phyloP scores from a whole-genome alignment of 768 basidiomycete genomes.

The Mycena sanguinolenta region DNA sequence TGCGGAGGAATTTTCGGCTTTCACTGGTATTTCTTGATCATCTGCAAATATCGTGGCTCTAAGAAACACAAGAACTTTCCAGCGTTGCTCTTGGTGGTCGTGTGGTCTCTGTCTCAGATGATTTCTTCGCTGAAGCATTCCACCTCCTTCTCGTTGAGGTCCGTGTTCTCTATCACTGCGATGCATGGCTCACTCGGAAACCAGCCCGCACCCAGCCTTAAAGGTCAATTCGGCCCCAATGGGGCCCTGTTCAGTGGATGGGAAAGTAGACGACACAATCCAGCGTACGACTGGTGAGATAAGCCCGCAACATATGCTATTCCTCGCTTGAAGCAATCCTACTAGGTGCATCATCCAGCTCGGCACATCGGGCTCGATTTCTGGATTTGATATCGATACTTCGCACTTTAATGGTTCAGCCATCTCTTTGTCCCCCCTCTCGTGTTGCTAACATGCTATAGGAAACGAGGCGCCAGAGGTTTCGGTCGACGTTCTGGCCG shows the following conservation, averaged over 20 bases:
- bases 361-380: constrained; percentile 79
- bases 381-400: constrained; percentile 95
- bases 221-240: constrained; percentile 97
- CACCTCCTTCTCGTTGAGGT: constrained; percentile 87
- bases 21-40: constrained; percentile 58
- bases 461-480: constrained; percentile 91
- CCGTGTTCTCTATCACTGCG: constrained; percentile 4
- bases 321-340: background rate
- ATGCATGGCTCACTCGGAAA: constrained; percentile 1
- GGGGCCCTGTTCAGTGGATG: constrained; percentile 96
- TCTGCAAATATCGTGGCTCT: background rate
- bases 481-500: constrained; percentile 75
- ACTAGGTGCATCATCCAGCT: constrained; percentile 91
- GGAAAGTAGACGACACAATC: constrained; percentile 94
- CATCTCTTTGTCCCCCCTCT: constrained; percentile 17
- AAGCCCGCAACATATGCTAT: background rate
- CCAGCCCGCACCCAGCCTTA: constrained; percentile 88
- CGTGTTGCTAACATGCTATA: constrained; percentile 42
- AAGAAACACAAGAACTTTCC: constrained; percentile 79
- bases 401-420: constrained; percentile 88
- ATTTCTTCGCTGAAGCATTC: constrained; percentile 92
- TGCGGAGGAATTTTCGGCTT: constrained; percentile 57
- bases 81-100: constrained; percentile 85
- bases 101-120: constrained; percentile 86
- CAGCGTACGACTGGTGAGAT: constrained; percentile 84